Evolutionary conservation across 768 basidiomycete species (phyloP).

Genomic region (Phanerochaete sordida): DNA sequence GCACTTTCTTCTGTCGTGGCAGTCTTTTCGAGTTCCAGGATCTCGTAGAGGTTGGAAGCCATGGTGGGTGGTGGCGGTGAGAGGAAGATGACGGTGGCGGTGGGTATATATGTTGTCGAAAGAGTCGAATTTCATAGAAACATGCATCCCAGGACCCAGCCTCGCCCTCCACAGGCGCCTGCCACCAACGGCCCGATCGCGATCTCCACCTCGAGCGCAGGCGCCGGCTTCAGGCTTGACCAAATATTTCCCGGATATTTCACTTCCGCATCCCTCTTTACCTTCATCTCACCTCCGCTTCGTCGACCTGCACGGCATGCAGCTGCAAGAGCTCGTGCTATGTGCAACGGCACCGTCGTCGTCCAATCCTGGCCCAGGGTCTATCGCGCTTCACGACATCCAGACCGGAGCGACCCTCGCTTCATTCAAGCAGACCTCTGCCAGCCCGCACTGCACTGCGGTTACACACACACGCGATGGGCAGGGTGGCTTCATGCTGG

Average conservation of each 20-base stretch:
- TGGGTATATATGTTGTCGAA: conserved; percentile 5
- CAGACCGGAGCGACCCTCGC: conserved; percentile 70
- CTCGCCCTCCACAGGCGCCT: not conserved
- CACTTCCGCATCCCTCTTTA: not conserved
- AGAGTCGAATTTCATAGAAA: conserved; percentile 10
- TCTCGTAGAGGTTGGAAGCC: conserved; percentile 49
- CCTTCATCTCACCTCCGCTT: not conserved
- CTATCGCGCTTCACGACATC: conserved; percentile 78
- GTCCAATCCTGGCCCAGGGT: conserved; percentile 48
- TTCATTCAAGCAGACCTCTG: conserved; percentile 86
- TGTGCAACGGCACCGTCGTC: conserved; percentile 56
- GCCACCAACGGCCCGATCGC: not conserved
- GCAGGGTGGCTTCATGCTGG: conserved; percentile 80
- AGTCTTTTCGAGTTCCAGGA: conserved; percentile 47
- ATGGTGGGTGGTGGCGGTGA: conserved; percentile 1
- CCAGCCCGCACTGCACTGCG: conserved; percentile 62
- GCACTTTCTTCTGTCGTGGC: conserved; percentile 64
- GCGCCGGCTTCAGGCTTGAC: not conserved
- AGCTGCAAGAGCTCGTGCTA: conserved; percentile 64
- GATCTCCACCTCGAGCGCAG: not conserved
- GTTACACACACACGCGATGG: conserved; percentile 64
- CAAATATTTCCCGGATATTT: not conserved
- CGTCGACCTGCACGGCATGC: conserved; percentile 36
- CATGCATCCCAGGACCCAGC: not conserved
- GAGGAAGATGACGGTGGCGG: not conserved